Conservation (phyloP, 148 eudicot species). For the Rhododendron ovatum region DNA sequence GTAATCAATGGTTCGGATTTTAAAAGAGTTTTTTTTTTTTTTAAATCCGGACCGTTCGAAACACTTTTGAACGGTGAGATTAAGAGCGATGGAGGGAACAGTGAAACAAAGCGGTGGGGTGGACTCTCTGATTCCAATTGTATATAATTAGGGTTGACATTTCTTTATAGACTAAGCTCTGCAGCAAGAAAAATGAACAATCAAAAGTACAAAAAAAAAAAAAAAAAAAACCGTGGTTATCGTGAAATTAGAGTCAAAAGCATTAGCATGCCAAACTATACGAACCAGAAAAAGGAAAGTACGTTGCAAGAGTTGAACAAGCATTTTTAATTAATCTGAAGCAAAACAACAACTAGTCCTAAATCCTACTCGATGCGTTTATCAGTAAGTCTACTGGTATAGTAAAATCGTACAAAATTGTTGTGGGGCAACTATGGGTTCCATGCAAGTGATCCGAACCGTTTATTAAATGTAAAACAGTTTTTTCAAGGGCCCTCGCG, state of each 20-base stretch:
- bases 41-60: no score
- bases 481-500: no score
- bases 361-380: not conserved
- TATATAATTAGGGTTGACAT: not conserved
- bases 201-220: not conserved
- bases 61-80: no score
- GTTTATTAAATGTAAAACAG: no score
- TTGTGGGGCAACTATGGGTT: no score
- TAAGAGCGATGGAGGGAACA: no score
- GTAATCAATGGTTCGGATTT: no score
- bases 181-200: not conserved
- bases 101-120: no score
- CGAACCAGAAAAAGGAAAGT: not conserved
- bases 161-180: not conserved
- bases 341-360: not conserved
- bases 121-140: not conserved
- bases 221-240: not conserved
- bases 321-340: not conserved
- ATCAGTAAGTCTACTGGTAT: no score
- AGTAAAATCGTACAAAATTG: no score
- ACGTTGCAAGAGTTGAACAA: not conserved
- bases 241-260: not conserved
- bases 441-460: no score
- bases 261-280: not conserved
- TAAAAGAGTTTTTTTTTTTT: no score